Base-by-base conservation (phyloP, 768 basidiomycete species). In the Boletus rubescentipes region DNA sequence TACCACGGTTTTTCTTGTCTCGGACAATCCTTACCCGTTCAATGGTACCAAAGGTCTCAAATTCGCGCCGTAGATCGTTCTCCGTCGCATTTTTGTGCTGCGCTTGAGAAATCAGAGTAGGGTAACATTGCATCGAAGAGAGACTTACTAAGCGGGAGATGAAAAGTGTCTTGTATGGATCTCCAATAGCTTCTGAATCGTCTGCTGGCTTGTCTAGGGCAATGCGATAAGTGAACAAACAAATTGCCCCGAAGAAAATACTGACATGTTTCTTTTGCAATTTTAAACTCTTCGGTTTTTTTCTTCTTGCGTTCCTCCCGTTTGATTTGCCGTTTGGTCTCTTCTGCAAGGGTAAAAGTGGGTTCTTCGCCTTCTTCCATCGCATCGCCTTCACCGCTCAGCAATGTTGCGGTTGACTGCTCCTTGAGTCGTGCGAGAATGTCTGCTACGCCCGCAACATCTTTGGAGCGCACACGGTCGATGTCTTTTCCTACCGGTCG, bases 81-180 rank as follows among this genome's bases (percentile, higher is more conserved):
- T 98, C 96, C 5, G 91, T 93, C 3, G 93, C 92, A 57, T 77
- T 85, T 77, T 95, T 96, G 62, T 94, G 91, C 94, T 98, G 65
- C 37, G 55, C 52, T 37, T 52, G 29, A 61, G 46, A 55, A 44
- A 50, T 68, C 59, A 51, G 61, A 49, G 50, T 16, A 46, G 31
- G 6, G 12, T 3, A 50, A 54, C 15, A 50, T 15, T 14, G 21
- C 9, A 14, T 18, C 49, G 16, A 31, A 42, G 35, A 40, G 32
- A 37, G 5, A 70, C 76, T 35, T 66, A 95, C 94, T 68, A 99
- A 74, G 61, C 94, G 87, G 32, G 95, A 89, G 58, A 98, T 93
- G 72, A 99, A 99, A 21, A 99, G 78, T 0, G 97, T 98, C 71
- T 98, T 98, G 77, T 98, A 99, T 4, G 97, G 97, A 67, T 99